Evolutionary conservation across 2,329 filamentous ascomycete genomes (phyloP), one percentile per base, ranked within the genome.

Genomic region (Pseudogymnoascus destructans): DNA sequence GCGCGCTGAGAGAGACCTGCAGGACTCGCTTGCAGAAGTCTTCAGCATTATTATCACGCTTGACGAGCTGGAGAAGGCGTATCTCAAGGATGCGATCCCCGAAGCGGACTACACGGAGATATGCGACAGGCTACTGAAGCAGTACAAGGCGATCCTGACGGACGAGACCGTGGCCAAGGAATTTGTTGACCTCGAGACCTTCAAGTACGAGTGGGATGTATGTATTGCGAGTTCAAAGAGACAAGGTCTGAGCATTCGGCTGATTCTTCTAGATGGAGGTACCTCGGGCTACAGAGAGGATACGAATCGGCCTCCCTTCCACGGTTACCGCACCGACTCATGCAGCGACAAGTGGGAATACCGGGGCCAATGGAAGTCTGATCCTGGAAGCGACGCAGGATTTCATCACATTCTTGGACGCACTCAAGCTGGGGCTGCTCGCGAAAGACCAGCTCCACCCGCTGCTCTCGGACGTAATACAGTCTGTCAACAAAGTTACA

Each of bases 391-490:
- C 93, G 1, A 97, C 92, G 0, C 91, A 98, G 71, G 95, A 96
- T 70, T 98, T 98, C 71, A 98, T 98, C 71, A 98, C 93, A 0
- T 92, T 98, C 69, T 80, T 98, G 57, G 93, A 98, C 69, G 95
- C 93, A 13, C 79, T 98, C 66, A 91, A 91, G 69, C 82, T 98
- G 58, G 91, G 92, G 46, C 82, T 97, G 67, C 78, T 95, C 9
- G 92, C 92, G 54, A 98, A 98, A 69, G 92, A 97, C 71, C 90
- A 93, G 62, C 76, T 98, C n/a, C 95, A 98, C 69, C 93, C 93
- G 3, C 76, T 98, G 17, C 79, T 98, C 1, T 92, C 91, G 1
- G 93, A 97, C 66, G 89, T 96, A 15, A 98, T 98, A 61, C 92
- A 96, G 68, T 91, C 89, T 2, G 92, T 96, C 63, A 97, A 97